A percentile compares a stretch with the other conserved stretches of the same genome.
Conservation (phyloP, 495 filamentous ascomycete species). For the Lasiosphaeris hirsuta region DNA sequence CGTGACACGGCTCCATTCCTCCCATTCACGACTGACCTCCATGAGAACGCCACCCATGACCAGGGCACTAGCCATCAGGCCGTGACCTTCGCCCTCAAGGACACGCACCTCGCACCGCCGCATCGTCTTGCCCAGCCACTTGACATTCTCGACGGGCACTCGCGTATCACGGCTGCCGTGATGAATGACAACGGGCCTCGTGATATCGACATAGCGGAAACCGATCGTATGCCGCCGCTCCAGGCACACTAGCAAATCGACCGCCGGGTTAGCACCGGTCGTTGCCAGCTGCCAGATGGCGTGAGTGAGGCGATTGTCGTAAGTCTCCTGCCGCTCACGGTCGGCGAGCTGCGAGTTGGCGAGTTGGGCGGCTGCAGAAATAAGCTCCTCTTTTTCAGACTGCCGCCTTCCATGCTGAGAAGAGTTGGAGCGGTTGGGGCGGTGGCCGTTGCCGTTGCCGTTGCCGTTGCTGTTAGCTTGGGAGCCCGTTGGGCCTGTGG, state of each 20-base stretch:
- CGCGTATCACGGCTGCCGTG: slow-evolving; percentile 88
- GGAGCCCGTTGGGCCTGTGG: slow-evolving; percentile 24
- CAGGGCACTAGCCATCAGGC: slow-evolving; percentile 87
- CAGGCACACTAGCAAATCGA: slow-evolving; percentile 88
- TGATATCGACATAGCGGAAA: slow-evolving; percentile 96
- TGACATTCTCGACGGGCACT: slow-evolving; percentile 91
- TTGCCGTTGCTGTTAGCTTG: slow-evolving; percentile 19
- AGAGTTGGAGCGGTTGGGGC: slow-evolving; percentile 30
- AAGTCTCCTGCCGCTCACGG: slow-evolving; percentile 70
- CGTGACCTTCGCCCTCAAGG: slow-evolving; percentile 89
- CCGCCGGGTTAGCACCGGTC: slow-evolving; percentile 85
- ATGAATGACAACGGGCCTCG: slow-evolving; percentile 82
- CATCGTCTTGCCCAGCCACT: slow-evolving; percentile 94
- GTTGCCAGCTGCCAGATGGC: slow-evolving; percentile 95
- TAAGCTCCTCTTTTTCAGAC: slow-evolving; percentile 34
- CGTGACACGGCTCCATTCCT: slow-evolving; percentile 70
- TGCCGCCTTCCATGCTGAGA: slow-evolving; percentile 20
- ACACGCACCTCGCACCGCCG: slow-evolving; percentile 85
- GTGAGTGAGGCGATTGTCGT: slow-evolving; percentile 83
- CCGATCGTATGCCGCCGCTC: slow-evolving; percentile 90
- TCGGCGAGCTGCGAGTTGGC: slow-evolving; percentile 44
- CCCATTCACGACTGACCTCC: slow-evolving; percentile 93
- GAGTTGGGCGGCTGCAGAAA: slow-evolving; percentile 44
- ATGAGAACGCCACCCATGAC: slow-evolving; percentile 93
- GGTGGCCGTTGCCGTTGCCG: slow-evolving; percentile 22